Conservation (phyloP, 306 rosid species). For the Quercus dentata region DNA sequence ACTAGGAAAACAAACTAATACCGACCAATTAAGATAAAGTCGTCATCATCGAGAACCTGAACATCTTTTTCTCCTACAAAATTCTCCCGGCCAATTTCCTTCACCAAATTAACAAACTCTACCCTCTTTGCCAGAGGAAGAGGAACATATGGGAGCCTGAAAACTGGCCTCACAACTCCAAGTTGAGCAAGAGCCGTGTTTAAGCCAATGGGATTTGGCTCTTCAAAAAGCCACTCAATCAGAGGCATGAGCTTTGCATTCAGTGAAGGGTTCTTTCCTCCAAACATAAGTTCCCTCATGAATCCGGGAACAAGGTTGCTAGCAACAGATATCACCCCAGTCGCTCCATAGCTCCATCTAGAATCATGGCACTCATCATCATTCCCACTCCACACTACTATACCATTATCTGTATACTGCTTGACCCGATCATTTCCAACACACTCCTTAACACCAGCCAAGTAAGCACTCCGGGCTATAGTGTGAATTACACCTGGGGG, state of each 20-base stretch:
- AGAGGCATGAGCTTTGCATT: slow-evolving; percentile 69
- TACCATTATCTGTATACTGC: slow-evolving; percentile 52
- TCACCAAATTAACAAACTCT: slow-evolving; percentile 70
- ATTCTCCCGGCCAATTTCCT: slow-evolving; percentile 75
- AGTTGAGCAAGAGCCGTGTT: slow-evolving; percentile 98
- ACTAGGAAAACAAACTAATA: slow-evolving; percentile 35
- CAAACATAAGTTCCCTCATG: slow-evolving; percentile 72
- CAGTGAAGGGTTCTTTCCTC: slow-evolving; percentile 58
- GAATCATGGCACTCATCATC: slow-evolving; percentile 93
- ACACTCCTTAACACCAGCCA: slow-evolving; percentile 97
- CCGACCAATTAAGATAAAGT: slow-evolving; percentile 61
- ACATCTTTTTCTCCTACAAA: slow-evolving; percentile 74
- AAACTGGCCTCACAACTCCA: slow-evolving; percentile 88
- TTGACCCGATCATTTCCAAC: slow-evolving; percentile 71
- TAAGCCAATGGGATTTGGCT: slow-evolving; percentile 88
- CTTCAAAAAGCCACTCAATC: slow-evolving; percentile 76
- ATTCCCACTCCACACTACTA: slow-evolving; percentile 92
- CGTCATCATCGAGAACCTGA: slow-evolving; percentile 65
- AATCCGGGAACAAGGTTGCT: slow-evolving; percentile 90
- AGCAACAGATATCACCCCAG: slow-evolving; percentile 84
- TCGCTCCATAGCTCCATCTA: slow-evolving; percentile 91
- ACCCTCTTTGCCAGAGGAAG: slow-evolving; percentile 67
- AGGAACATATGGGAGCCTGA: slow-evolving; percentile 93
- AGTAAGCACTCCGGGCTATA: slow-evolving; percentile 50
- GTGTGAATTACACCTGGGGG: slow-evolving; percentile 67